Conservation (phyloP, 352 stramenopile species). For the Halophytophthora polymorphica region DNA sequence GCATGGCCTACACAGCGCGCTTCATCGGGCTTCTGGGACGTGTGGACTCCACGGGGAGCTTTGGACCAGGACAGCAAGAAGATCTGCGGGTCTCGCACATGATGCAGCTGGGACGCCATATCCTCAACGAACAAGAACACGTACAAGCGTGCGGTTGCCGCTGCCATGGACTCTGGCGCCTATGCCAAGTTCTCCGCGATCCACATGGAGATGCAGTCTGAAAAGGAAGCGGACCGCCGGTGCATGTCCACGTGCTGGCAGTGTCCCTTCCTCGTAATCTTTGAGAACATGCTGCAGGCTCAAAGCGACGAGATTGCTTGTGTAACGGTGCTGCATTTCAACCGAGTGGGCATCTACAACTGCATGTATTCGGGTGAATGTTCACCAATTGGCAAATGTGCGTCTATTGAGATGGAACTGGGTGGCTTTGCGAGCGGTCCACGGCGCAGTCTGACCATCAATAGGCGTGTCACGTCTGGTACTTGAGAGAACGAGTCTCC, state of each 20-base stretch:
- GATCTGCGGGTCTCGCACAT: slow-evolving; percentile 36
- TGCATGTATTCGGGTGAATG: slow-evolving; percentile 35
- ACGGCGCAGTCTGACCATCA: slow-evolving; percentile 39
- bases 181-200: slow-evolving; percentile 66
- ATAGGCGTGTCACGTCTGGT: slow-evolving; percentile 38
- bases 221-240: slow-evolving; percentile 45
- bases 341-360: slow-evolving; percentile 60
- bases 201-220: slow-evolving; percentile 56
- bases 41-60: not conserved
- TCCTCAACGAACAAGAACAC: slow-evolving; percentile 33
- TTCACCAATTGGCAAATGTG: slow-evolving; percentile 42
- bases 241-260: slow-evolving; percentile 88
- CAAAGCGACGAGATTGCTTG: slow-evolving; percentile 52
- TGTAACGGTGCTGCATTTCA: slow-evolving; percentile 80
- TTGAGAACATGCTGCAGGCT: slow-evolving; percentile 81
- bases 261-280: slow-evolving; percentile 54
- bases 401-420: slow-evolving; percentile 34
- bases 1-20: too few species aligned
- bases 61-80: not conserved
- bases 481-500: slow-evolving; percentile 35
- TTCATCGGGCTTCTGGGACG: slow-evolving; percentile 4
- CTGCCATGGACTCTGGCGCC: slow-evolving; percentile 48
- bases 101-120: slow-evolving; percentile 49
- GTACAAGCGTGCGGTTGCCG: slow-evolving; percentile 43
- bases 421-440: slow-evolving; percentile 25